Evolutionary conservation across 2,329 filamentous ascomycete species (phyloP).

Genomic region (Trichoderma polysporum): DNA sequence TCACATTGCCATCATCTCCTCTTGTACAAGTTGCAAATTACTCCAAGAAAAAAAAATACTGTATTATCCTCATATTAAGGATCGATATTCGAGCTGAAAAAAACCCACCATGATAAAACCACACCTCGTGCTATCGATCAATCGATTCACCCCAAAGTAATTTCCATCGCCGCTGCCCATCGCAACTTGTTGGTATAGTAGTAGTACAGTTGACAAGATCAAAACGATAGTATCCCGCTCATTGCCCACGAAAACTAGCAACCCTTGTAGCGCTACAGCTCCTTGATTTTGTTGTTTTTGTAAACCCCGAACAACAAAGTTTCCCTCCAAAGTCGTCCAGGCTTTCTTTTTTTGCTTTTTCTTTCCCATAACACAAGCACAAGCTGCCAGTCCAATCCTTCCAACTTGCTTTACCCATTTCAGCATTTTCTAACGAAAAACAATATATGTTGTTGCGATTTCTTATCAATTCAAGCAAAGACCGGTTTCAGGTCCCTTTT

Average conservation of each 20-base stretch:
- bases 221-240: slow-evolving; percentile 16
- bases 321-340: slow-evolving; percentile 3
- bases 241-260: slow-evolving; percentile 13
- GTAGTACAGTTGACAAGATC: slow-evolving; percentile 11
- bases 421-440: background rate
- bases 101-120: background rate
- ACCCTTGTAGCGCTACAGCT: background rate
- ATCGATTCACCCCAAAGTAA: background rate
- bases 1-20: background rate
- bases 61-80: background rate
- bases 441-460: background rate
- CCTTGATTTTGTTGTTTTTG: background rate
- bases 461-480: background rate
- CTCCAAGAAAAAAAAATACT: background rate
- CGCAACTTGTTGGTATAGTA: slow-evolving; percentile 5
- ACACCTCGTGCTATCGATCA: background rate
- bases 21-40: background rate
- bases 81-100: background rate
- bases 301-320: background rate
- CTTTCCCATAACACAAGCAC: slow-evolving; percentile 1
- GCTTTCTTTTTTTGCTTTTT: background rate
- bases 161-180: background rate
- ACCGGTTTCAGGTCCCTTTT: background rate
- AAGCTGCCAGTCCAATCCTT: slow-evolving; percentile 11
- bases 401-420: slow-evolving; percentile 4